Base-by-base conservation (phyloP, 2,329 filamentous ascomycete genomes). In the Colletotrichum sansevieriae region DNA sequence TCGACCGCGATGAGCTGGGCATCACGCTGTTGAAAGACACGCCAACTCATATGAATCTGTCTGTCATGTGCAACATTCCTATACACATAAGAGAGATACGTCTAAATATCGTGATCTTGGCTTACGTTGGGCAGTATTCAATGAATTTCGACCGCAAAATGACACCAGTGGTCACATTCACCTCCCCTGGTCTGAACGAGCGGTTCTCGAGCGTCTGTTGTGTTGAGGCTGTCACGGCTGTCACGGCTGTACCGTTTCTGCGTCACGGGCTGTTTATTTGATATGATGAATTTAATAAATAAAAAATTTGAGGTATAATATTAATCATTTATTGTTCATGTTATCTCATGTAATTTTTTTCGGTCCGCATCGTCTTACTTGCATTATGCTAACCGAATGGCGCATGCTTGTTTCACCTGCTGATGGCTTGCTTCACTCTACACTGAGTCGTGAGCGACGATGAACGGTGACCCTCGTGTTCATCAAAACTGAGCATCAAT, bases 21-120 rank as follows among this genome's bases (percentile, higher is more conserved):
- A 58, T 65, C 62, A 55, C 65, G 55, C 20, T 55, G 55, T 65
- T 65, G 62, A 68, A 51, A 63, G 62, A 56, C 62, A 51, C 47
- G 65, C 62, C 65, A 65, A 29, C 60, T 35, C 60, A 63, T 47
- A n/a, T 18, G n/a, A 41, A 12, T 20, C 25, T 5, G 18, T 9
- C 22, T 41, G 22, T 68, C 61, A 65, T 65, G 55, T 47, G 35
- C 54, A 18, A 41, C 20, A 12, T 41, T 60, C 15, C 33, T 37
- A 10, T 47, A 25, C 13, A 29, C 37, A 11, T 18, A 15, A 18
- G 10, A 10, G 1, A n/a, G 15, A 41, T 15, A 22, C 46, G 5
- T 37, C 15, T 7, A n/a, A n/a, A 3, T 10, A 29, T 52, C 47
- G 22, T 35, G 35, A 20, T 1, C 11, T 33, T 35, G 35, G 46